phyloP scores from a whole-genome alignment of 257 asterid species.

The Ehretia macrophylla region DNA sequence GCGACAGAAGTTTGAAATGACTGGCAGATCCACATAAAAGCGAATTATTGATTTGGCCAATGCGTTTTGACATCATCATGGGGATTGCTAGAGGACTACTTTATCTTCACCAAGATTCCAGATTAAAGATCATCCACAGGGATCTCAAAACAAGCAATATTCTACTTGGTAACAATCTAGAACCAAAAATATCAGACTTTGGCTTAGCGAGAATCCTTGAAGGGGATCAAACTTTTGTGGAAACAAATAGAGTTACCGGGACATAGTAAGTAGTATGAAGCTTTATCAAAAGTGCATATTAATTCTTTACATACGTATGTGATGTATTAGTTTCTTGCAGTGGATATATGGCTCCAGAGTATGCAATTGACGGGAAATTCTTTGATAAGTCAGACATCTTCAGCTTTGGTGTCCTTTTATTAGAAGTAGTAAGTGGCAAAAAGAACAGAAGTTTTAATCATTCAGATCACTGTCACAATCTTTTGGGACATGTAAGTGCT shows the following conservation, averaged over 20 bases:
- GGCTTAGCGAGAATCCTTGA: constrained; percentile 34
- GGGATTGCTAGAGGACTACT: constrained; percentile 37
- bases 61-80: constrained; percentile 30
- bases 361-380: constrained; percentile 37
- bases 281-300: not conserved
- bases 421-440: constrained; percentile 40
- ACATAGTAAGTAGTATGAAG: constrained; percentile 24
- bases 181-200: constrained; percentile 38
- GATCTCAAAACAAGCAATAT: constrained; percentile 42
- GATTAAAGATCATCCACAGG: constrained; percentile 33
- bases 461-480: constrained; percentile 21
- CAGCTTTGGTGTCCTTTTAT: constrained; percentile 37
- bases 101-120: constrained; percentile 39
- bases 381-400: constrained; percentile 38
- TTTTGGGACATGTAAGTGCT: constrained; percentile 33
- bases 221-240: constrained; percentile 15
- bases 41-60: constrained; percentile 27
- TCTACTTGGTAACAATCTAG: constrained; percentile 21
- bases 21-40: constrained; percentile 18
- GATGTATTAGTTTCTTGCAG: constrained; percentile 16
- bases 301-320: not conserved
- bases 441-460: constrained; percentile 29
- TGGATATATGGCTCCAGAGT: constrained; percentile 49
- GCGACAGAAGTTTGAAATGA: not conserved
- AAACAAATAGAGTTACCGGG: constrained; percentile 30